phyloP scores from a whole-genome alignment of 1,284 basidiomycete species.

The Trichosporon sp. region DNA sequence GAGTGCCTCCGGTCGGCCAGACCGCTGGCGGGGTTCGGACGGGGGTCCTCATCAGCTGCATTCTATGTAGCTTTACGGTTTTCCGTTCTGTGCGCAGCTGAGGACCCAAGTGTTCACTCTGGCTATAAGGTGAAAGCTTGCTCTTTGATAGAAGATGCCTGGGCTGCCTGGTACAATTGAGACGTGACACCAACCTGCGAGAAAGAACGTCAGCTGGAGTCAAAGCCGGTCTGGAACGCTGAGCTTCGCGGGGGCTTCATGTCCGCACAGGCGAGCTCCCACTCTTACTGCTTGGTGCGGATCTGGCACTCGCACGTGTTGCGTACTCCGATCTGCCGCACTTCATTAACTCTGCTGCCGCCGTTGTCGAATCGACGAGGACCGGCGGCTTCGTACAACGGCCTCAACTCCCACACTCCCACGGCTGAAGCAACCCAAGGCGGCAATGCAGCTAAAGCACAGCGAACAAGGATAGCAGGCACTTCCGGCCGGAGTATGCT shows the following conservation, averaged over 20 bases:
- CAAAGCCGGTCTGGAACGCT: not conserved
- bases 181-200: not conserved
- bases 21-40: not conserved
- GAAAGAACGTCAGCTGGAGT: not conserved
- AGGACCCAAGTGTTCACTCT: not conserved
- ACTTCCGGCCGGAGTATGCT: not conserved
- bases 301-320: no score
- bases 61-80: not conserved
- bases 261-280: no score
- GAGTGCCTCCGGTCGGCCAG: not conserved
- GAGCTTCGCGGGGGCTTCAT: no score
- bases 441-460: not conserved
- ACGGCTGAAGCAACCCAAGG: not conserved
- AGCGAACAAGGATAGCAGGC: not conserved
- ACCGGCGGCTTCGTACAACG: no score
- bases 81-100: not conserved
- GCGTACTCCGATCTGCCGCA: not conserved
- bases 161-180: not conserved
- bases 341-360: not conserved
- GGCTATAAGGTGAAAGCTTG: not conserved
- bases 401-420: not conserved
- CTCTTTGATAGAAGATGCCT: not conserved
- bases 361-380: no score
- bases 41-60: no score
- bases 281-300: no score